Percentiles rank a stretch among this genome's conserved stretches.
phyloP scores from a whole-genome alignment of 2,329 filamentous ascomycete genomes.

The Aspergillus melleus region DNA sequence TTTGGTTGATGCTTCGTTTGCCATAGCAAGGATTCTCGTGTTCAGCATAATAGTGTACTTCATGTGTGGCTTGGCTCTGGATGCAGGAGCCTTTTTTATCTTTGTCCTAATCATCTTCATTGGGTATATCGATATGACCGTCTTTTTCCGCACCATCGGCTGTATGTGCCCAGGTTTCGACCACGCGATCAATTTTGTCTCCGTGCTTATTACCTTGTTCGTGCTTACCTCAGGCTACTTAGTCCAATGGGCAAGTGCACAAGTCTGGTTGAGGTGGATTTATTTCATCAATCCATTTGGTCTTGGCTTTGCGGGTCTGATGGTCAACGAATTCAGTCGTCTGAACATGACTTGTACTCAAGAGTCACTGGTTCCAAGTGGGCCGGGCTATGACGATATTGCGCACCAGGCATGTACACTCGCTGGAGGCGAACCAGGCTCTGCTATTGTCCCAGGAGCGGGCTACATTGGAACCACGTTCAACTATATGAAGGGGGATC shows the following conservation, averaged over 20 bases:
- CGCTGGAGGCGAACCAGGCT: conserved; percentile 68
- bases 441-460: conserved; percentile 61
- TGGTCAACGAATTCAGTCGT: conserved; percentile 81
- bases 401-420: conserved; percentile 79
- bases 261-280: conserved; percentile 78
- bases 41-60: conserved; percentile 79
- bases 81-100: conserved; percentile 75
- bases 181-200: conserved; percentile 79
- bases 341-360: conserved; percentile 68
- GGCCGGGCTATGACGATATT: conserved; percentile 68
- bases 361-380: conserved; percentile 69
- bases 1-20: conserved; percentile 72
- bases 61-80: conserved; percentile 68
- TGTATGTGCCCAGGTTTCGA: conserved; percentile 79
- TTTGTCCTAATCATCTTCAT: conserved; percentile 71
- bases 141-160: conserved; percentile 75
- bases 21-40: conserved; percentile 67
- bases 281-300: conserved; percentile 76
- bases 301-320: conserved; percentile 72
- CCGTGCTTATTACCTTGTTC: conserved; percentile 77
- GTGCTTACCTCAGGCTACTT: conserved; percentile 80
- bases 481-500: conserved; percentile 63
- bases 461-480: conserved; percentile 70
- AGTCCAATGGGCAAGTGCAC: conserved; percentile 73
- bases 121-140: conserved; percentile 70